Evolutionary conservation across 805 yeast species (phyloP).

Genomic region (Suhomyces sp.): DNA sequence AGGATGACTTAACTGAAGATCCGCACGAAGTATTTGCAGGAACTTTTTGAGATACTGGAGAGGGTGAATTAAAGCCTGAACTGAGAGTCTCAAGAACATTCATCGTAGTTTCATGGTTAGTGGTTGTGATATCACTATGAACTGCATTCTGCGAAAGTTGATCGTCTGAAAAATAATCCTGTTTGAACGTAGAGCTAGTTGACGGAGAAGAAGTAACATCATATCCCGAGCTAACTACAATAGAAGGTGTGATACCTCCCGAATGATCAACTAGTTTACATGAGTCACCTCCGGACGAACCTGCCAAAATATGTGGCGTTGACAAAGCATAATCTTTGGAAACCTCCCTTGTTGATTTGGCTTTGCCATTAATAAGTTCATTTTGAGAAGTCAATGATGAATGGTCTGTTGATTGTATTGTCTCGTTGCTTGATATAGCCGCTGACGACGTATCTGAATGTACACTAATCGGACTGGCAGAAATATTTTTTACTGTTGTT

Average conservation of each 20-base stretch:
- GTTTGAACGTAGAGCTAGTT: constrained; percentile 18
- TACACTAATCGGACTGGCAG: constrained; percentile 29
- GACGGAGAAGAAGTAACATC: constrained; percentile 17
- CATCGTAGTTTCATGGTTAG: background rate
- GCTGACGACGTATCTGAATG: constrained; percentile 30
- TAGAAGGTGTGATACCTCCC: constrained; percentile 15
- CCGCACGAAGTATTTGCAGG: background rate
- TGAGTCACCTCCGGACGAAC: no score
- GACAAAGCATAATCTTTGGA: constrained; percentile 5
- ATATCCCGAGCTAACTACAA: constrained; percentile 17
- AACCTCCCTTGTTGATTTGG: constrained; percentile 6
- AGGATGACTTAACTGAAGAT: constrained; percentile 2
- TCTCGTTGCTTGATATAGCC: constrained; percentile 26
- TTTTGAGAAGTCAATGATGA: constrained; percentile 23
- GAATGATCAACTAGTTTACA: constrained; percentile 2
- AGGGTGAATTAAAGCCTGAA: background rate
- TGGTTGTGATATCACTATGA: constrained; percentile 6
- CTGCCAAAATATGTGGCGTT: constrained; percentile 1
- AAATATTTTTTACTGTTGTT: constrained; percentile 8
- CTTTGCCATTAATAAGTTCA: constrained; percentile 11
- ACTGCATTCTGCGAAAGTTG: constrained; percentile 1
- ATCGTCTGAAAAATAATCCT: constrained; percentile 11
- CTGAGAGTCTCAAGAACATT: background rate
- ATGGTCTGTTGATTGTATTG: constrained; percentile 32
- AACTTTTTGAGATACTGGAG: background rate